phyloP scores from a whole-genome alignment of 768 basidiomycete species.

The Cytidiella melzeri region DNA sequence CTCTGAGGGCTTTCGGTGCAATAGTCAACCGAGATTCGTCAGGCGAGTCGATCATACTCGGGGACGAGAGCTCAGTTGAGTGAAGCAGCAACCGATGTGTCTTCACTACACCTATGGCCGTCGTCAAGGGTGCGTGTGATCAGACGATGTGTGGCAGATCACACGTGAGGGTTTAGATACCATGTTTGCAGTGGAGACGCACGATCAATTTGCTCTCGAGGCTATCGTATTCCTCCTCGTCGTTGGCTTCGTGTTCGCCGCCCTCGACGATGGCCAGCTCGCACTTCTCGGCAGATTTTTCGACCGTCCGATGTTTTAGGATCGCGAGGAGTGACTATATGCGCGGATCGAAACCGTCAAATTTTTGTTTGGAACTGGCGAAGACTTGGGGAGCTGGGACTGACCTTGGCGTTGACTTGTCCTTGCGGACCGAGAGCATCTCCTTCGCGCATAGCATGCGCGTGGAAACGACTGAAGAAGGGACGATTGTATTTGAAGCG shows the following conservation, averaged over 20 bases:
- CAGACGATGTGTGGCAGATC: background rate
- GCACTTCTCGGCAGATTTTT: conserved; percentile 73
- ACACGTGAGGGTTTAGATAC: conserved; percentile 29
- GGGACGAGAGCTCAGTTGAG: conserved; percentile 54
- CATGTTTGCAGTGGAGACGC: conserved; percentile 78
- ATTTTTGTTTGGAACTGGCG: no score
- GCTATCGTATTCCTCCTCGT: conserved; percentile 46
- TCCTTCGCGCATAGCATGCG: conserved; percentile 20
- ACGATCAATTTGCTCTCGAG: conserved; percentile 69
- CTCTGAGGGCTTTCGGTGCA: conserved; percentile 65
- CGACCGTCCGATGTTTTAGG: conserved; percentile 65
- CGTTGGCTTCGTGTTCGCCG: conserved; percentile 30
- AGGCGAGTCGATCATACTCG: conserved; percentile 51
- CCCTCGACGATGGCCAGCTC: conserved; percentile 65
- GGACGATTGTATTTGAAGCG: conserved; percentile 62
- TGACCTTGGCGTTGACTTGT: conserved; percentile 66
- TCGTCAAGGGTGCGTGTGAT: conserved; percentile 10
- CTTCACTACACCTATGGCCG: conserved; percentile 61
- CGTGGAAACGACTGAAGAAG: conserved; percentile 65
- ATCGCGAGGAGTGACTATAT: conserved; percentile 61
- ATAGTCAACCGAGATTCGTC: conserved; percentile 64
- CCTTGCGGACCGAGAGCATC: conserved; percentile 45
- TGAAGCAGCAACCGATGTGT: conserved; percentile 69
- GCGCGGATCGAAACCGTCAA: no score
- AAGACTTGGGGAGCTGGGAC: no score